Base-by-base conservation (phyloP, 495 filamentous ascomycete genomes). In the Rhypophila decipiens region DNA sequence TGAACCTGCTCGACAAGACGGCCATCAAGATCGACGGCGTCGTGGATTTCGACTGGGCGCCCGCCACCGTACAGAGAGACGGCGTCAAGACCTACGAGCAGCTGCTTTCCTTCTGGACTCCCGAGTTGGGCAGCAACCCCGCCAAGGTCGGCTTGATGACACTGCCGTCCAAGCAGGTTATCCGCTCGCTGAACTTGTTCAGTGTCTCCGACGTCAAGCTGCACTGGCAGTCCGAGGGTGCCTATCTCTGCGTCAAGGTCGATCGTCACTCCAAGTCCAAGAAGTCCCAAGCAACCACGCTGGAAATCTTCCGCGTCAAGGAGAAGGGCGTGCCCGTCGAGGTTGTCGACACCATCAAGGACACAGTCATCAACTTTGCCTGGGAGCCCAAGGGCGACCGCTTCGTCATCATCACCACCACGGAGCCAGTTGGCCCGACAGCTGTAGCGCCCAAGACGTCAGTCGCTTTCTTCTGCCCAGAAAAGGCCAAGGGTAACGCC, bases 261-360 rank as follows among this genome's bases (percentile, higher is more conserved):
- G 93, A 98, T 66, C 84, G 93, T 47, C 93, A 98, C 75, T 95
- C 89, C 63, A 98, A 97, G 72, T 95, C 89, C 42, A 96, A 96
- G 78, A 98, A 98, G 71, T 93, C 86, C 2, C 78, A 94, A 57
- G 91, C 89, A 29, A 98, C 93, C 41, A 97, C 94, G 50, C 80
- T 98, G 24, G 93, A 98, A 66, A 97, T 98, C 63, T 98, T 98
- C 85, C 86, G 93, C 34, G 80, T 98, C 38, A 79, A 78, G 50
- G 93, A 98, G 69, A 96, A 96, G 77, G 89, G 93, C 42, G 93
- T 98, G 2, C 93, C 93, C 5, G 91, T 98, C 44, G 93, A 98
- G 66, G 93, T 98, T 37, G 88, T 98, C 37, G 93, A 98, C 62
- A 86, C 86, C 31, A 85, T 97, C 63, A 96, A 96, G 69, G 91